Evolutionary conservation across 2,329 filamentous ascomycete genomes (phyloP), one percentile per base, ranked within the genome.

Genomic region (Fusarium acutatum): DNA sequence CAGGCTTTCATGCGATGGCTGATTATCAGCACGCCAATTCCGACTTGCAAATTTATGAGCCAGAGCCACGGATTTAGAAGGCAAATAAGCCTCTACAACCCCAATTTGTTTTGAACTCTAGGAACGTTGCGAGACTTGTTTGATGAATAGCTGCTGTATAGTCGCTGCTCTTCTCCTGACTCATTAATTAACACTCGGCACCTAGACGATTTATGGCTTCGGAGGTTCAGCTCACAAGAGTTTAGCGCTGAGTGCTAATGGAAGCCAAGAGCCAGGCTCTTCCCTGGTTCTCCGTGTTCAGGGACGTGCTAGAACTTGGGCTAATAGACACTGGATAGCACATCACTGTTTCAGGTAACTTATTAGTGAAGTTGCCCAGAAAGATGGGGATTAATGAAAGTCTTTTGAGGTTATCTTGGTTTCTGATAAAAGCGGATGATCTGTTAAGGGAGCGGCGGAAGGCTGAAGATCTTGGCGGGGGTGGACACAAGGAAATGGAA

Each of bases 331-430:
- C 57, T 44, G 61, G n/a, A 71, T 37, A 43, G 46, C 37, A 53
- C 53, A 47, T 54, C 62, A 35, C 35, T 40, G 62, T 74, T 69
- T 73, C 69, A 73, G 69, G 73, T 75, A 73, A 71, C 35, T 32
- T 60, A 24, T 32, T 59, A 38, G 34, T 38, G 26, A 30, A 54
- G 38, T 56, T 59, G 22, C 20, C 28, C 35, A 61, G 24, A 53
- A 34, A 28, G 44, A 67, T 58, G 66, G 61, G 38, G 26, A 58
- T 73, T 38, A 40, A 22, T 41, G 17, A 71, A 62, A 34, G 57
- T 57, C 71, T 65, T 60, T 32, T 20, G 59, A 71, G 44, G 70
- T 26, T 49, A 58, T 67, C 35, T 64, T 67, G 67, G 59, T 53
- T 35, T 56, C 52, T 53, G 50, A 61, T 52, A 46, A 49, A 40